These are phyloP conservation scores for Isoetes engelmannii DNA, from an alignment of 83 land plant species.

Conservation along the genomic window DNA sequence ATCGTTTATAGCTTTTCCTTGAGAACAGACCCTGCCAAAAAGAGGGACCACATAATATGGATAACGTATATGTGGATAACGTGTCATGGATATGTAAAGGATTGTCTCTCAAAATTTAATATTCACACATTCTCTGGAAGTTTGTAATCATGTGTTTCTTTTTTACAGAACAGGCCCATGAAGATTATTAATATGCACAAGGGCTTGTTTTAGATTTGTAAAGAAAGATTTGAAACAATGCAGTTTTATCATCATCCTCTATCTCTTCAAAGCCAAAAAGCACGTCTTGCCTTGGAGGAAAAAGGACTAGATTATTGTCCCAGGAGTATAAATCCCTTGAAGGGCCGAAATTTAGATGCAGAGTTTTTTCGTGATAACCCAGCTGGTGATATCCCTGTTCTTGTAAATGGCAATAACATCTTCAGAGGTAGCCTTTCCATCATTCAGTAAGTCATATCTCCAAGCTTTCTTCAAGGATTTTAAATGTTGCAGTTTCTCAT, in stretches of 20 bases:
- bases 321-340: constrained; percentile 27
- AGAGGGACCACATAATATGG: no score
- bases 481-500: not conserved
- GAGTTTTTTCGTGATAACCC: constrained; percentile 34
- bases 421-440: constrained; percentile 27
- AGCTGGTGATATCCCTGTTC: constrained; percentile 25
- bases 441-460: constrained; percentile 23
- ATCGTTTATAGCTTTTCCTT: no score
- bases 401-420: constrained; percentile 21
- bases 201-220: no score
- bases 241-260: constrained; percentile 38
- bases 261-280: constrained; percentile 36
- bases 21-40: no score
- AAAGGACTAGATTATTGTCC: constrained; percentile 20
- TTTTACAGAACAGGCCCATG: no score
- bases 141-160: no score
- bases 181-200: no score
- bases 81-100: no score
- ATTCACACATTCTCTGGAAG: no score
- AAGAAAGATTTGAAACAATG: no score
- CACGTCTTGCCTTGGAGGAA: constrained; percentile 31
- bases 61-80: no score
- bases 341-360: constrained; percentile 27
- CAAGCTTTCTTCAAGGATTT: constrained; percentile 2
- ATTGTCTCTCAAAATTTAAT: no score